A percentile compares a stretch with the other conserved stretches of the same genome.
Evolutionary conservation across 768 basidiomycete species (phyloP).

Genomic region (Mycena kentingensis): DNA sequence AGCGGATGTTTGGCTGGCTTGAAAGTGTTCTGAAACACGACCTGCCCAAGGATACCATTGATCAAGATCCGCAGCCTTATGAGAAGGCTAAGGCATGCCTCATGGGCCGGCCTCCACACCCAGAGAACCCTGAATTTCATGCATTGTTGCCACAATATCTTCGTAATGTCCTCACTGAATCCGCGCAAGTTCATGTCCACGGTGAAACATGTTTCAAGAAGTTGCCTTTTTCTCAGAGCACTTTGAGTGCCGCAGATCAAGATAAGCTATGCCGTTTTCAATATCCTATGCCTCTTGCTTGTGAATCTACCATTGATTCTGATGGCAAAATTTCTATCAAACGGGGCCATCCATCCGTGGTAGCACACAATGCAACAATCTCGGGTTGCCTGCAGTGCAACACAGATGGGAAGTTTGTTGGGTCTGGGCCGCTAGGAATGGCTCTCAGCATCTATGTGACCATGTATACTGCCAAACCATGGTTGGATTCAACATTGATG

Average conservation of each 20-base stretch:
- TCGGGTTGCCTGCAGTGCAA: constrained; percentile 19
- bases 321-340: constrained; percentile 17
- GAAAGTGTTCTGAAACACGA: constrained; percentile 7
- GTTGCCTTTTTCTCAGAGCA: neutral
- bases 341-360: constrained; percentile 2
- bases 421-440: constrained; percentile 11
- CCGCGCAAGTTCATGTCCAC: constrained; percentile 2
- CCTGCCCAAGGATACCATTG: constrained; percentile 2
- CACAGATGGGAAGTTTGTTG: constrained; percentile 18
- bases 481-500: constrained; percentile 12
- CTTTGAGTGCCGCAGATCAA: constrained; percentile 1
- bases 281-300: constrained; percentile 4
- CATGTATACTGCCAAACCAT: constrained; percentile 11
- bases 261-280: constrained; percentile 17
- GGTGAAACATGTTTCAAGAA: constrained; percentile 17
- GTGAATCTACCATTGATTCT: constrained; percentile 11
- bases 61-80: neutral
- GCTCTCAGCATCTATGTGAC: constrained; percentile 15
- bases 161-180: neutral
- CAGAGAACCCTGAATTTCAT: neutral
- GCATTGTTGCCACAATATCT: constrained; percentile 3
- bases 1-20: neutral
- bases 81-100: neutral
- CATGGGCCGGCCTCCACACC: constrained; percentile 12
- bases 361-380: constrained; percentile 10